Conservation (phyloP, 306 rosid genomes). For the Prunus kanzakura region DNA sequence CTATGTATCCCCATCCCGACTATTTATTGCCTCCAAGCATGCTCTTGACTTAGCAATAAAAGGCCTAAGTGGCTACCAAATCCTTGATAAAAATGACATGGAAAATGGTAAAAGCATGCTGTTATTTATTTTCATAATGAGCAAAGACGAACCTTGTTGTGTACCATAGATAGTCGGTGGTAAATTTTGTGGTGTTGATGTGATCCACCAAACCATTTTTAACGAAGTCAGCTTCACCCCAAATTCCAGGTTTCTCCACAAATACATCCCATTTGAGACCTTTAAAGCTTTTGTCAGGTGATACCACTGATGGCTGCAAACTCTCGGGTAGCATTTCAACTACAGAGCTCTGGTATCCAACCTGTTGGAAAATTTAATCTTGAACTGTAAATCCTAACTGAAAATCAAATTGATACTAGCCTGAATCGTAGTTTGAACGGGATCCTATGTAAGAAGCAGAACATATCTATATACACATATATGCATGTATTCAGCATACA, state of each 20-base stretch:
- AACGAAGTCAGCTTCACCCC: conserved; percentile 72
- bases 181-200: conserved; percentile 89
- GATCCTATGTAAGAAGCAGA: not conserved
- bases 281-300: conserved; percentile 37
- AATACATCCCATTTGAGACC: conserved; percentile 64
- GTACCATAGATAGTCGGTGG: conserved; percentile 91
- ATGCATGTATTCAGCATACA: not conserved
- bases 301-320: conserved; percentile 40
- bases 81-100: not conserved
- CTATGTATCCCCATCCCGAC: too few relatives aligned
- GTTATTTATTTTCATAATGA: not conserved
- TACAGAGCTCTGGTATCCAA: conserved; percentile 51
- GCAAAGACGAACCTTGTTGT: conserved; percentile 72
- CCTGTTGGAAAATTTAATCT: conserved; percentile 49
- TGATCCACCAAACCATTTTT: conserved; percentile 80
- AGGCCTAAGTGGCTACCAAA: too few relatives aligned
- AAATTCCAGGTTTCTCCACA: conserved; percentile 75
- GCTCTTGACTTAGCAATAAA: too few relatives aligned
- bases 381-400: conserved; percentile 13
- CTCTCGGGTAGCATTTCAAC: conserved; percentile 71
- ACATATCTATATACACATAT: not conserved
- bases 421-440: not conserved
- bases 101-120: not conserved
- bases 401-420: not conserved
- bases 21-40: too few relatives aligned